These are phyloP conservation scores for Allium cepa DNA, from an alignment of 106 monocot genomes.

Conservation along the genomic window DNA sequence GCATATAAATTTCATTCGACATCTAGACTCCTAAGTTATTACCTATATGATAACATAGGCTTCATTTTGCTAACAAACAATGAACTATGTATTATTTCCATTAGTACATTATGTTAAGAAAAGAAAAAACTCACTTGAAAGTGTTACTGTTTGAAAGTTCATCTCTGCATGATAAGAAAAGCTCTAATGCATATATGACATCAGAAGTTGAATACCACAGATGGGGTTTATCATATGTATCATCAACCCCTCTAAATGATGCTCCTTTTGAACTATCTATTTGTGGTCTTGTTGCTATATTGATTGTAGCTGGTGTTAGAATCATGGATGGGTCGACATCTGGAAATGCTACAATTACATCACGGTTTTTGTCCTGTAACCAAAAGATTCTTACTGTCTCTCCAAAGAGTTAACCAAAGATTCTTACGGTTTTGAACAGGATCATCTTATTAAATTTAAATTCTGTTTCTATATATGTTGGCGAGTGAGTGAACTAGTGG, in stretches of 20 bases:
- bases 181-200: conserved; percentile 35
- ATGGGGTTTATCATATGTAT: conserved; percentile 47
- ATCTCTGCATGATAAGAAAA: conserved; percentile 50
- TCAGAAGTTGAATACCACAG: conserved; percentile 51
- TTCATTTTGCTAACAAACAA: background rate
- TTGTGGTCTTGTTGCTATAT: background rate
- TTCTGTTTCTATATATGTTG: too few relatives aligned
- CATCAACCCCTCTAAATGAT: conserved; percentile 3
- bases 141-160: conserved; percentile 35
- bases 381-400: background rate
- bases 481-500: too few relatives aligned
- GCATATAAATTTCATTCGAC: background rate
- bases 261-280: conserved; percentile 2
- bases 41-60: too few relatives aligned
- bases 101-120: background rate
- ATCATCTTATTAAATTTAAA: too few relatives aligned
- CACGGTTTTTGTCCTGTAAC: conserved; percentile 62
- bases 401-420: background rate
- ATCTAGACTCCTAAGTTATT: background rate
- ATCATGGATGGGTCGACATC: conserved; percentile 58
- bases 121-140: conserved; percentile 28
- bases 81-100: background rate
- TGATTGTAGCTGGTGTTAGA: conserved; percentile 9
- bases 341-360: conserved; percentile 65
- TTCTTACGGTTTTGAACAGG: background rate